A percentile compares a stretch with the other conserved stretches of the same genome.
These are phyloP conservation scores for Solanum chacoense DNA, from an alignment of 305 asterid genomes.

Conservation along the genomic window DNA sequence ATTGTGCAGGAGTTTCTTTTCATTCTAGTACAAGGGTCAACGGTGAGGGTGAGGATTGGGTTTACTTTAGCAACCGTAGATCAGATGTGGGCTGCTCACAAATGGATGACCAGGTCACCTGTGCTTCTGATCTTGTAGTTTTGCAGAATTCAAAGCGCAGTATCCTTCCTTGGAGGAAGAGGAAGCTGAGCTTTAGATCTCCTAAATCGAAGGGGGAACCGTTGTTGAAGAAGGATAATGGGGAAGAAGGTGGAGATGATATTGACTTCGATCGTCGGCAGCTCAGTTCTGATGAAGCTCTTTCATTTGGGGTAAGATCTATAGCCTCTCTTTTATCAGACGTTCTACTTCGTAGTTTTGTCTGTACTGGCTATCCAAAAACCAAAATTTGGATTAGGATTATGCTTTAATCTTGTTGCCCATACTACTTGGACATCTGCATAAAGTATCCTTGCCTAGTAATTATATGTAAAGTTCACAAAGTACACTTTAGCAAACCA, in stretches of 20 bases:
- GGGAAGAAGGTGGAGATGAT: slow-evolving; percentile 98
- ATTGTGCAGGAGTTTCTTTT: slow-evolving; percentile 54
- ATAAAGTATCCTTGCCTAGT: background rate
- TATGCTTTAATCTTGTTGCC: background rate
- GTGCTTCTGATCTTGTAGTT: slow-evolving; percentile 30
- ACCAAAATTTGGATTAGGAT: background rate
- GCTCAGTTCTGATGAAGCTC: slow-evolving; percentile 83
- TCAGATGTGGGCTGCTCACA: slow-evolving; percentile 64
- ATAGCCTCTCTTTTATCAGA: background rate
- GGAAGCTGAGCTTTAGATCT: slow-evolving; percentile 87
- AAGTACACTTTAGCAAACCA: background rate
- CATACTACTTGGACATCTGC: background rate
- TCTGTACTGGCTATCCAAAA: background rate
- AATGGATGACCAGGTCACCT: slow-evolving; percentile 26
- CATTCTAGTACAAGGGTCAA: slow-evolving; percentile 39
- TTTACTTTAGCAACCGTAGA: slow-evolving; percentile 80
- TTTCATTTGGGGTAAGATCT: slow-evolving; percentile 58
- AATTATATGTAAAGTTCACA: background rate
- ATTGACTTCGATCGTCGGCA: slow-evolving; percentile 95
- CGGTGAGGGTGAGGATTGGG: slow-evolving; percentile 63
- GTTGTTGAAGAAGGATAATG: slow-evolving; percentile 69
- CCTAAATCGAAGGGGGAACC: slow-evolving; percentile 97
- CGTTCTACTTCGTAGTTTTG: background rate
- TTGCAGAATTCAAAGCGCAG: slow-evolving; percentile 56
- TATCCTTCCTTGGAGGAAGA: slow-evolving; percentile 92